Evolutionary conservation across 2,329 filamentous ascomycete species (phyloP), one percentile per base, ranked within the genome.

Genomic region (Fusarium devonianum): DNA sequence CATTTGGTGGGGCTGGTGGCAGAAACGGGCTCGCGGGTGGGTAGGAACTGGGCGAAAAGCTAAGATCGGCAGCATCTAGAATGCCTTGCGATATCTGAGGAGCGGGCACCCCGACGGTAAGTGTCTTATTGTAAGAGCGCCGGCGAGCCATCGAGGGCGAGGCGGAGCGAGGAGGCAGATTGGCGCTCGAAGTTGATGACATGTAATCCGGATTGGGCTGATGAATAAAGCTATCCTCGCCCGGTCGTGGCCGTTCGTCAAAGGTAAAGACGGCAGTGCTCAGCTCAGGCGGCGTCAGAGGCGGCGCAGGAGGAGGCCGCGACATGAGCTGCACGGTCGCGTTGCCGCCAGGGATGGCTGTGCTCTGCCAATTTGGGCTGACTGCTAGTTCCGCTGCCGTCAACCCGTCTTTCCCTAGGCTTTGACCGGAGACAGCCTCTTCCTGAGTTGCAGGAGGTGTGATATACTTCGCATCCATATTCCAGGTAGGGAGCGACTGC

Each of bases 201-300:
- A 71, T 70, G 66, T 80, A 80, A 55, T 80, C 77, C 1, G 78
- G 78, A 53, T 80, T 78, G 3, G 76, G 74, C 53, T 79, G 78
- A 54, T 78, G 72, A 49, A 81, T 76, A 53, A 73, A 72, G 48
- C 66, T 71, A 50, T 72, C 68, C 21, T 64, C 62, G 18, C 58
- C 58, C 19, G 56, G 51, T 32, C 65, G 66, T 12, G 64, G 63
- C 26, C 58, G 62, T 11, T 74, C 71, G 25, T 79, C 69, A 49
- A 80, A 74, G 10, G 71, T 70, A 57, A 77, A 79, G 44, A 73
- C 64, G 30, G 69, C 68, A 37, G 71, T 67, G 46, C 74, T 75
- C 40, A 77, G 65, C 49, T 73, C 72, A 7, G 78, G 76, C 9
- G 79, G 75, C 32, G 77, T 82, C 61, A 81, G 66, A 46, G 79